Percentiles rank a stretch among this genome's conserved stretches.
Evolutionary conservation across 306 rosid species (phyloP).

Genomic region (Corylus heterophylla): DNA sequence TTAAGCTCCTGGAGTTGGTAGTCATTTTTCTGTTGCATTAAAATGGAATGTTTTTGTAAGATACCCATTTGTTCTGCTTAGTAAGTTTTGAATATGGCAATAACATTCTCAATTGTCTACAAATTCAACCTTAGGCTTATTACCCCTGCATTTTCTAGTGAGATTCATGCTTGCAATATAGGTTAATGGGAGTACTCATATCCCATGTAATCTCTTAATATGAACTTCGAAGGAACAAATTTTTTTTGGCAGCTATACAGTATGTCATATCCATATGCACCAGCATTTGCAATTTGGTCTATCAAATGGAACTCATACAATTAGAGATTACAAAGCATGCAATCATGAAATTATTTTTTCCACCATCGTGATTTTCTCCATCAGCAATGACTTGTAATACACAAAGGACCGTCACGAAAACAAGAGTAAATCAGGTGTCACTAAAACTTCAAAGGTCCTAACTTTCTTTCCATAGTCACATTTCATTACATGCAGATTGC

Average conservation of each 20-base stretch:
- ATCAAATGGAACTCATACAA: no score
- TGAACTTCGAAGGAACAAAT: background rate
- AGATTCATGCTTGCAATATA: background rate
- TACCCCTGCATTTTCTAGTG: background rate
- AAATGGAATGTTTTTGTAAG: background rate
- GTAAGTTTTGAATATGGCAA: background rate
- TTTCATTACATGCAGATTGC: no score
- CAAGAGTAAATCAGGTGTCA: no score
- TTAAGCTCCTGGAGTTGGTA: background rate
- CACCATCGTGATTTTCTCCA: no score
- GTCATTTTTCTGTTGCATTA: background rate
- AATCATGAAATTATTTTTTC: no score
- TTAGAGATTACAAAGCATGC: no score
- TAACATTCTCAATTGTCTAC: background rate
- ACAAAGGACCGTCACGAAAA: no score
- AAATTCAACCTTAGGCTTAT: background rate
- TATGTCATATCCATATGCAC: background rate
- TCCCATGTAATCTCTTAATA: background rate
- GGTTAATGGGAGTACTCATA: background rate
- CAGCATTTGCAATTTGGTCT: no score
- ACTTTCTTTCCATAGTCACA: no score
- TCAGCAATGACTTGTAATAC: no score
- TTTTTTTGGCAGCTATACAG: background rate
- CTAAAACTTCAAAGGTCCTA: no score
- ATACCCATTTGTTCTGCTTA: conserved; percentile 9